These are phyloP conservation scores for Boletus barrowsii DNA, from an alignment of 768 basidiomycete species.

Conservation along the genomic window DNA sequence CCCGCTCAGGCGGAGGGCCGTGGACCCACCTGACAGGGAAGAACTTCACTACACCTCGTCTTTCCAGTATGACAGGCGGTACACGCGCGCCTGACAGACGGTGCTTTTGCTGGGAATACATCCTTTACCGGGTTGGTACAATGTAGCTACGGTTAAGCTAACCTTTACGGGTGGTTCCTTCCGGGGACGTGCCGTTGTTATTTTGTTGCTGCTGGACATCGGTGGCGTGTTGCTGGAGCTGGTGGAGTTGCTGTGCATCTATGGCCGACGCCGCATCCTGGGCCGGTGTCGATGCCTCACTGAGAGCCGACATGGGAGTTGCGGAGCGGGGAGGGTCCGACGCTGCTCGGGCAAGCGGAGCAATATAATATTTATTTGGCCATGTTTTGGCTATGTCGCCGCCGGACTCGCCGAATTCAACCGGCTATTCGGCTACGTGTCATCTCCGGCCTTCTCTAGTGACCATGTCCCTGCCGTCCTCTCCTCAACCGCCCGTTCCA, in stretches of 20 bases:
- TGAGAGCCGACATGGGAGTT: conserved; percentile 72
- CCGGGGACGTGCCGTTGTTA: conserved; percentile 28
- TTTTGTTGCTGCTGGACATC: conserved; percentile 38
- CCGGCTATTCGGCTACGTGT: conserved; percentile 21
- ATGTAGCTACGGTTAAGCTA: conserved; percentile 29
- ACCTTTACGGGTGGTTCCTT: conserved; percentile 56
- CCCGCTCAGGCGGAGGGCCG: conserved; percentile 5
- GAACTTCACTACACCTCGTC: conserved; percentile 77
- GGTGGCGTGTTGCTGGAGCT: conserved; percentile 34
- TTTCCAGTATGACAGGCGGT: conserved; percentile 81
- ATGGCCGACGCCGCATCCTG: conserved; percentile 57
- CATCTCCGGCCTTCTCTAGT: conserved; percentile 12
- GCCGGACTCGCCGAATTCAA: conserved; percentile 6
- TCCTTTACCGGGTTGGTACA: conserved; percentile 10
- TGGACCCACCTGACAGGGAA: conserved; percentile 69
- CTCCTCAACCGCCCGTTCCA: conserved; percentile 49
- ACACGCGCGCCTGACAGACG: conserved; percentile 78
- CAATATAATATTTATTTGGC: conserved; percentile 24
- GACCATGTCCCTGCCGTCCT: conserved; percentile 28
- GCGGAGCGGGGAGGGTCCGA: conserved; percentile 39
- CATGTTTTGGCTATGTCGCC: conserved; percentile 20
- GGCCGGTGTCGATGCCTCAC: conserved; percentile 67
- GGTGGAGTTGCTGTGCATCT: conserved; percentile 54
- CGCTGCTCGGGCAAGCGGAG: conserved; percentile 27
- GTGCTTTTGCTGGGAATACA: conserved; percentile 60